Conservation (phyloP, 331 rosid genomes). For the Rosa hybrid region DNA sequence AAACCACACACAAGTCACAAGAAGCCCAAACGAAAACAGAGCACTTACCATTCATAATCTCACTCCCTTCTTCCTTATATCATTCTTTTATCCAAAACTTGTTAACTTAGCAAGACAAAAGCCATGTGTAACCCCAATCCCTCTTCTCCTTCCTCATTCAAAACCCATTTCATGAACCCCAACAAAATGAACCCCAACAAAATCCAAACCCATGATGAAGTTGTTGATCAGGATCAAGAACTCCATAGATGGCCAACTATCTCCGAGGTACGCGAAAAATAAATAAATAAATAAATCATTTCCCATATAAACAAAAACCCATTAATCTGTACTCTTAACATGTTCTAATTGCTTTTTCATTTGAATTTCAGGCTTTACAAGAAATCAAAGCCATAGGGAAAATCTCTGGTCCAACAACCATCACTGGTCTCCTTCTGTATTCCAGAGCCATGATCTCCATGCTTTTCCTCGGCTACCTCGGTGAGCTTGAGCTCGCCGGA, state of each 20-base stretch:
- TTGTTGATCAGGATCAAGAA: constrained; percentile 42
- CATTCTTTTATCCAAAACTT: constrained; percentile 18
- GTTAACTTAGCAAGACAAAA: constrained; percentile 5
- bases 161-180: constrained; percentile 50
- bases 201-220: constrained; percentile 31
- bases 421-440: constrained; percentile 72
- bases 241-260: constrained; percentile 82
- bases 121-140: constrained; percentile 71
- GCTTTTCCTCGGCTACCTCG: constrained; percentile 91
- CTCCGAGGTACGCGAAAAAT: constrained; percentile 62
- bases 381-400: constrained; percentile 84
- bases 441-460: constrained; percentile 96
- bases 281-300: not conserved
- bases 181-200: constrained; percentile 46
- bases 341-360: constrained; percentile 4
- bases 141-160: constrained; percentile 55
- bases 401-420: constrained; percentile 80
- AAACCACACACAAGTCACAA: constrained; percentile 13
- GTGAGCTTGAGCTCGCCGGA: constrained; percentile 86
- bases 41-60: constrained; percentile 9
- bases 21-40: constrained; percentile 16
- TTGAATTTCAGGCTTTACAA: constrained; percentile 52
- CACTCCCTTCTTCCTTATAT: not conserved
- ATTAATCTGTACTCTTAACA: not conserved
- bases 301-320: not conserved